Evolutionary conservation across 2,329 filamentous ascomycete genomes (phyloP), one percentile per base, ranked within the genome.

Genomic region (Periconia sp.): DNA sequence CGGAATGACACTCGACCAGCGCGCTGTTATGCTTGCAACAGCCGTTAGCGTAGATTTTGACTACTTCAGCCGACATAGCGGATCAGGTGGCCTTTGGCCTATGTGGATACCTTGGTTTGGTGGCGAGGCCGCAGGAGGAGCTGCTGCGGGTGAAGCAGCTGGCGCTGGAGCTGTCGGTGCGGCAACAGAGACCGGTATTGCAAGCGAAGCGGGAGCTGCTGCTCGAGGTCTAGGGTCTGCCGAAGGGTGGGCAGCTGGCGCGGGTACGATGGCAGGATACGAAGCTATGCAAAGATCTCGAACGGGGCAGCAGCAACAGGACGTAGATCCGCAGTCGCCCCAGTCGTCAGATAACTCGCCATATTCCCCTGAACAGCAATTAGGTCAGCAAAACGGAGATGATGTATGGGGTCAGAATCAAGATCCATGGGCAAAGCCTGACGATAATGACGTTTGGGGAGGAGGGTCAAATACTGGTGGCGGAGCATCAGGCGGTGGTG

Each of bases 1-100:
- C 2, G 80, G 79, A 3, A 84, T 86, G 82, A 84, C 82, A 2
- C 74, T 86, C 3, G 83, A 86, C 55, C 82, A 86, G 61, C 75
- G 83, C 39, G 83, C 83, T 3, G 76, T 85, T 18, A 85, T 86
- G 82, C 74, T 86, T 7, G 82, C 83, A 8, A 84, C 83, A 0
- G 83, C 83, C 5, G 82, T 86, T 10, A 82, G 75, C 42, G 77
- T 86, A 33, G 83, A 86, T 56, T 86, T 85, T 46, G 83, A 86
- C 59, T 86, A 86, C 65, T 86, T 86, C 68, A 85, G 81, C 44
- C 74, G 82, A 2, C 80, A 85, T 49, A 82, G 79, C 39, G 64
- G 71, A 13, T 61, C 69, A 3, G 73, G 74, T 8, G 67, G 75
- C 12, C 62, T 76, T 30, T 71, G 77, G 52, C 38, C 48, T 9